Base-by-base conservation (phyloP, 2,329 filamentous ascomycete genomes). In the Epichloe uncinata region DNA sequence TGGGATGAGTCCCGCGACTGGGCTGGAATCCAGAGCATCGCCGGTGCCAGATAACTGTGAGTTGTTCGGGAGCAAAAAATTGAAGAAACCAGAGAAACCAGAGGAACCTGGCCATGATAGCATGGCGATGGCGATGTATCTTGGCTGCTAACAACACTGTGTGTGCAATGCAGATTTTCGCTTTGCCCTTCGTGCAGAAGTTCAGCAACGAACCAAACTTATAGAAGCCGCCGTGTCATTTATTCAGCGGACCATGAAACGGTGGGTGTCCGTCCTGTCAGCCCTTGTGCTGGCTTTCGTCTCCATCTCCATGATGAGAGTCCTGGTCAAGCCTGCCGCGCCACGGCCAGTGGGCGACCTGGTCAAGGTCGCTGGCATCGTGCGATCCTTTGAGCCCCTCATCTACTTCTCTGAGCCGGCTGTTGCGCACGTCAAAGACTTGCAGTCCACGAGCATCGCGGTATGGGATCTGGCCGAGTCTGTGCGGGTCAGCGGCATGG, bases 381-480 rank as follows among this genome's bases (percentile, higher is more conserved):
- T 90, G 45, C 87, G 87, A 59, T 88, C 88, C 9, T 95, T 96
- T 61, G 91, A 96, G 65, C 91, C 91, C 5, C 76, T 96, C 42
- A 94, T 97, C 54, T 93, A 93, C 70, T 95, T 94, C 63, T 95
- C 89, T 0, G 89, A 96, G 61, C 85, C 90, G 62, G 89, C 89
- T 8, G 82, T 89, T 42, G 78, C 82, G 37, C 89, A 95, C 61
- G 88, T 95, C 40, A 82, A 84, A 51, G 87, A 94, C 55, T 72
- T 97, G 45, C 89, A 95, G 65, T 88, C 93, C 49, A 95, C 90
- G 0, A 87, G 89, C 42, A 84, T 95, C 34, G 91, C 91, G 1
- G 89, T 97, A 26, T 95, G 90, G 87, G 91, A 97, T 63, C 75
- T 97, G 5, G 85, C 88, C 52, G 91, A 96, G 73, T 94, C 85